These are phyloP conservation scores for Myochromella boudieri DNA, from an alignment of 768 basidiomycete genomes.

Conservation along the genomic window DNA sequence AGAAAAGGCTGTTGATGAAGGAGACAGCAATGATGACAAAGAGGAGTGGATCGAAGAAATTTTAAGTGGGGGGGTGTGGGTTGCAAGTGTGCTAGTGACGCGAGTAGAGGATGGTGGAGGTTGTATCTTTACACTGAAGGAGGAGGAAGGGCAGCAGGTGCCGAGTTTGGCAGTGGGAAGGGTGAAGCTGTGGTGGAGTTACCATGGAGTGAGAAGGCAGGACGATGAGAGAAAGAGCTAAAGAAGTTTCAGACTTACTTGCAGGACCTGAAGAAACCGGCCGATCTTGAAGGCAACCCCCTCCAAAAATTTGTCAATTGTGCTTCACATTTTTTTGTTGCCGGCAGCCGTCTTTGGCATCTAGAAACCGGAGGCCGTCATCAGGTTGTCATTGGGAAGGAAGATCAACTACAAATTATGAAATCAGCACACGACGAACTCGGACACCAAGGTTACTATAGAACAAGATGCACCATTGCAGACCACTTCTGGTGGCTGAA, in stretches of 20 bases:
- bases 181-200: conserved; percentile 1
- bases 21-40: not conserved
- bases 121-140: not conserved
- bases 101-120: not conserved
- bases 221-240: too few relatives aligned
- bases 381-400: too few relatives aligned
- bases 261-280: not conserved
- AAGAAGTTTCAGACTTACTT: not conserved
- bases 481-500: conserved; percentile 23
- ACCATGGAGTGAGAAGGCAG: too few relatives aligned
- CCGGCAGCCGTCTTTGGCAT: too few relatives aligned
- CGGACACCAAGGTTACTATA: conserved; percentile 15
- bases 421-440: too few relatives aligned
- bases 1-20: not conserved
- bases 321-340: too few relatives aligned
- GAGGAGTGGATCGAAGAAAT: too few relatives aligned
- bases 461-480: not conserved
- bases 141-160: not conserved
- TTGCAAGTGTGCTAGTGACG: too few relatives aligned
- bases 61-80: too few relatives aligned
- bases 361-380: too few relatives aligned
- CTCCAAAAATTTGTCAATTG: conserved; percentile 18
- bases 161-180: not conserved
- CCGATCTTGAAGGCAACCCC: too few relatives aligned
- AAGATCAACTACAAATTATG: conserved; percentile 17